Base-by-base conservation (phyloP, 306 rosid species). In the Castanea sativa region DNA sequence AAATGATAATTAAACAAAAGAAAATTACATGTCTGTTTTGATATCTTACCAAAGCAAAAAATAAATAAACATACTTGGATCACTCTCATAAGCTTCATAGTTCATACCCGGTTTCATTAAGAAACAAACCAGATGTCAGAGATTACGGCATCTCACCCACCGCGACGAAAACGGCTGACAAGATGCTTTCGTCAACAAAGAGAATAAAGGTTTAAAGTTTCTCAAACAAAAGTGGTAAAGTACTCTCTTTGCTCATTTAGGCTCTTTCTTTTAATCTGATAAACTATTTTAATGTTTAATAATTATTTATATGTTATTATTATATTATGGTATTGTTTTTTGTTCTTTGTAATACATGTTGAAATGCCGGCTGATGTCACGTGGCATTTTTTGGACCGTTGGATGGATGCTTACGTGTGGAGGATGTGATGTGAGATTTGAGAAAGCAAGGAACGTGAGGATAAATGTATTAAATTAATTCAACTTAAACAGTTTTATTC, bases 141-240 rank as follows among this genome's bases (percentile, higher is more conserved):
- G 81, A 80, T 84, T 84, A 67, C 82, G 82, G 84, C 87, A 76
- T 65, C 76, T 80, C 81, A 73, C 79, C 76, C 79, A 77, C 65
- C 84, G 25, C 20, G 8, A 27, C 6, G 15, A 30, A 4, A 30
- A 9, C 77, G 56, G 55, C 76, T 51, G 14, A 33, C 29, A 21
- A 53, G 65, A 76, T 64, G 72, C 78, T 35, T 76, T 83, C 77
- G 76, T 73, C 77, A 41, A 70, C 80, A 32, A 15, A 18, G 21
- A 27, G 75, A 71, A 73, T 58, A 68, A 78, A 58, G 61, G 74
- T 32, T 73, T 59, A 57, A 59, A 74, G 79, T 71, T 25, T 76
- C 55, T 73, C 61, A 16, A 49, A 49, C 53, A 49, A 49, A 49
- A 49, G 53, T 49, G 12, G 53, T 49, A 20, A 63, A 69, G 77